These are phyloP conservation scores for Pseudognaphalium luteoalbum DNA, from an alignment of 129 eudicot genomes.

Conservation along the genomic window DNA sequence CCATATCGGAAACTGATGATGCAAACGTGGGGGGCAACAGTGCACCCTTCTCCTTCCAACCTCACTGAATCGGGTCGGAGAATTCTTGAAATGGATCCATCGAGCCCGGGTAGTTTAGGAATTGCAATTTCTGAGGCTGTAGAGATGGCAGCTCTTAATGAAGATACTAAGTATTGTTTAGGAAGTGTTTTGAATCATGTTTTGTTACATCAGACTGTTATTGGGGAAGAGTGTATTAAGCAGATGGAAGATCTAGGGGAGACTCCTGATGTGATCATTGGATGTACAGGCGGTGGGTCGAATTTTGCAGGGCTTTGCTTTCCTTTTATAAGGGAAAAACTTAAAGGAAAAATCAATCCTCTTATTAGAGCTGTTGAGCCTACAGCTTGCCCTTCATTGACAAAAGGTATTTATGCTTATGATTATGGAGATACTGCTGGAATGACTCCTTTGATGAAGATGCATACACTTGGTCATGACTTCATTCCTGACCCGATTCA, in stretches of 20 bases:
- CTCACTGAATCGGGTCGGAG: conserved; percentile 71
- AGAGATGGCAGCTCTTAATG: conserved; percentile 68
- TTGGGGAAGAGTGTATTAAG: conserved; percentile 93
- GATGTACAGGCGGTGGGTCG: conserved; percentile 98
- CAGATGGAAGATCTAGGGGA: conserved; percentile 92
- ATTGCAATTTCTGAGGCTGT: conserved; percentile 97
- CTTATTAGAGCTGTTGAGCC: conserved; percentile 88
- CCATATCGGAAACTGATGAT: conserved; percentile 94
- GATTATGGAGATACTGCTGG: conserved; percentile 97
- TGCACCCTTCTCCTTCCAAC: conserved; percentile 86
- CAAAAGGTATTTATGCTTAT: conserved; percentile 79
- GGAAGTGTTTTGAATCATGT: conserved; percentile 98
- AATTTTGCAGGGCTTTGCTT: conserved; percentile 91
- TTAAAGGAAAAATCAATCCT: conserved; percentile 80
- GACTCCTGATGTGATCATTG: conserved; percentile 90
- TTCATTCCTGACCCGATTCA: conserved; percentile 96
- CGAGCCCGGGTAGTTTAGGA: conserved; percentile 92
- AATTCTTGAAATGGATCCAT: conserved; percentile 73
- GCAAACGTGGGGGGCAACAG: conserved; percentile 99
- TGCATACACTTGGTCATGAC: conserved; percentile 98
- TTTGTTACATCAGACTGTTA: conserved; percentile 84
- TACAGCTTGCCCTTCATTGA: conserved; percentile 89
- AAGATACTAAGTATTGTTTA: conserved; percentile 81
- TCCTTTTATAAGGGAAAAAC: conserved; percentile 85
- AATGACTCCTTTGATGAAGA: conserved; percentile 90